A percentile compares a stretch with the other conserved stretches of the same genome.
Evolutionary conservation across 2,329 filamentous ascomycete species (phyloP).

Genomic region (Trichothecium sympodiale): DNA sequence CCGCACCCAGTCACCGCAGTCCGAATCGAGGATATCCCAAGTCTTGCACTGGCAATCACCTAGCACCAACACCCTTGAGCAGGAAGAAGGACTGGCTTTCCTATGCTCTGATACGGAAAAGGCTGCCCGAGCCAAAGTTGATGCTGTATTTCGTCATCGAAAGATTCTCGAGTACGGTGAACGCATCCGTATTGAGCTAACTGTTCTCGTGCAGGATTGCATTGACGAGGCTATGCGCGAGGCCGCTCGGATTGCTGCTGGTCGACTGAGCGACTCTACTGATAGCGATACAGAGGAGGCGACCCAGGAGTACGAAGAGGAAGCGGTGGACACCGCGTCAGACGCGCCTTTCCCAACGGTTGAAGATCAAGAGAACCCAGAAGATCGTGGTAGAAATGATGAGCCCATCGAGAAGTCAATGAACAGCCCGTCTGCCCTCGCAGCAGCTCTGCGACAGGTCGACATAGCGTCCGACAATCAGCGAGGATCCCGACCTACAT

Average conservation of each 20-base stretch:
- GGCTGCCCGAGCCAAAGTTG: conserved; percentile 77
- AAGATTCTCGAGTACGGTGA: conserved; percentile 93
- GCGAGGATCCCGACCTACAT: conserved; percentile 35
- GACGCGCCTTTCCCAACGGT: conserved; percentile 2
- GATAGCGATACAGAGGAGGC: conserved; percentile 45
- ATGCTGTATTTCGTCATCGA: conserved; percentile 83
- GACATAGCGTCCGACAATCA: conserved; percentile 17
- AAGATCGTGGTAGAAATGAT: conserved; percentile 25
- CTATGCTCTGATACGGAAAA: conserved; percentile 86
- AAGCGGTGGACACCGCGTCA: conserved; percentile 13
- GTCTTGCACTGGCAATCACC: conserved; percentile 96
- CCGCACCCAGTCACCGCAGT: conserved; percentile 88
- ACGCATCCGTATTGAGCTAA: conserved; percentile 87
- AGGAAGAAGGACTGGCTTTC: conserved; percentile 79
- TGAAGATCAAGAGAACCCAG: conserved; percentile 13
- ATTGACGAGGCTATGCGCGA: conserved; percentile 87
- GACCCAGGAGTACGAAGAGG: conserved; percentile 9
- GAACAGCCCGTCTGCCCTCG: conserved; percentile 39
- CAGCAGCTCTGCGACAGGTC: conserved; percentile 37
- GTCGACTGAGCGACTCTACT: conserved; percentile 69
- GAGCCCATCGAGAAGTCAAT: conserved; percentile 29
- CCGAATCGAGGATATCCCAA: conserved; percentile 87
- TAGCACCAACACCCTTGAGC: conserved; percentile 79
- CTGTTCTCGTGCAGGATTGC: conserved; percentile 86
- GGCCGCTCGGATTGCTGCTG: conserved; percentile 76